Evolutionary conservation across 2,329 filamentous ascomycete genomes (phyloP), one percentile per base, ranked within the genome.

Genomic region (Davidsoniella neocaledoniae): DNA sequence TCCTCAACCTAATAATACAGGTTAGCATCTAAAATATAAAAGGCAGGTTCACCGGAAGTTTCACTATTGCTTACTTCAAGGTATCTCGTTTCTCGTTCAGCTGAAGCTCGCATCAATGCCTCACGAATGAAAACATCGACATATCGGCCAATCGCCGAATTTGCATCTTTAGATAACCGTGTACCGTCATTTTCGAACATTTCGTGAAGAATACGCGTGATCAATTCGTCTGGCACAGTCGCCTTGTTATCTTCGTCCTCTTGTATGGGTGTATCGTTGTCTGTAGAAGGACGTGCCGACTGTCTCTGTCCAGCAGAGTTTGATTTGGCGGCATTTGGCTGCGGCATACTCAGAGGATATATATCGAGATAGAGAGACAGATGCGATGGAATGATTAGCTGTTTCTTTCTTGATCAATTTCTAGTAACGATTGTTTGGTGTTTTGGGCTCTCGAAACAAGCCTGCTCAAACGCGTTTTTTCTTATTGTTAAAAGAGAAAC

Each of bases 111-210:
- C 14, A 86, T 86, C 61, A 96, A 79, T 1, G 86, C 86, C 67
- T 96, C 90, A 54, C 83, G 74, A 48, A 94, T 83, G 65, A 95
- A 96, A 0, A 90, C 77, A 63, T 95, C 86, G 64, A 95, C 74
- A 62, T 96, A 96, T 65, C 82, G 86, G 12, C 79, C 82, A 52
- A 88, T 74, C 1, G 87, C 76, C 5, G 68, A 72, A 61, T 88
- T 85, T 3, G 86, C 86, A 59, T 87, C 83, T 57, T 77, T 80
- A 6, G 80, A 79, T 55, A 94, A 79, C 56, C 81, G 73, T 21
- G 83, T 88, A 50, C 74, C 73, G 45, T 82, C 74, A 53, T 74
- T 72, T 57, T 81, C 71, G 60, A 95, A 94, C 61, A 83, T 78
- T 57, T 88, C 78, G 61, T 93, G 81, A 33, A 95, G 68, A 3